Evolutionary conservation across 2,329 filamentous ascomycete species (phyloP).

Genomic region (Paramyrothecium roridum): DNA sequence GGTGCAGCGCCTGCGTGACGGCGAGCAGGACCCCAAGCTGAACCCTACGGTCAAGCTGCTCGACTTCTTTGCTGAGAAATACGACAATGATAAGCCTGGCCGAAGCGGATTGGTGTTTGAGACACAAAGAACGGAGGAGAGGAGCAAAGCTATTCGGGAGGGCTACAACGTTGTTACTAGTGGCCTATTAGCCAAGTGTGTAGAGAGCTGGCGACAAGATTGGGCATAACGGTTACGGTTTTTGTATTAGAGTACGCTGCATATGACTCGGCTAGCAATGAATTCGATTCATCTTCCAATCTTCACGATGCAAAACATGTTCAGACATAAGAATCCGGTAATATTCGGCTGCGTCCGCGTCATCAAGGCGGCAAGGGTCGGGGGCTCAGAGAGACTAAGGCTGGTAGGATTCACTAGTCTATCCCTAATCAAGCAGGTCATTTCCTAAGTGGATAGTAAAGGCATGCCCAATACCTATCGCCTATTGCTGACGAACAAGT

Average conservation of each 20-base stretch:
- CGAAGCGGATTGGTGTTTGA: conserved; percentile 34
- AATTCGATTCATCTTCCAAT: too few relatives aligned
- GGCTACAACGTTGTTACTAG: conserved; percentile 33
- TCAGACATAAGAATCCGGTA: too few relatives aligned
- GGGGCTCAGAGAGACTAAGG: too few relatives aligned
- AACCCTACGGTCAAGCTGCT: conserved; percentile 51
- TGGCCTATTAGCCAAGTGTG: conserved; percentile 29
- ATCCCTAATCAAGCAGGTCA: too few relatives aligned
- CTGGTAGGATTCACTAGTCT: too few relatives aligned
- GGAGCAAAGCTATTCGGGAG: conserved; percentile 25
- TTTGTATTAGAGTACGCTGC: neutral
- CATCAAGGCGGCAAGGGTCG: too few relatives aligned
- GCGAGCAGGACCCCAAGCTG: conserved; percentile 41
- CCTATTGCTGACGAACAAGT: too few relatives aligned
- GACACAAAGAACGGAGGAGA: conserved; percentile 27
- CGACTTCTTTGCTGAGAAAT: conserved; percentile 49
- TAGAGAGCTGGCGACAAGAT: conserved; percentile 7
- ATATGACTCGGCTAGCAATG: too few relatives aligned
- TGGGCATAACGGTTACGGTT: neutral
- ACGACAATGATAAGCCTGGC: conserved; percentile 38
- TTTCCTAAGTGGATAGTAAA: too few relatives aligned
- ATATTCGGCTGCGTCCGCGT: too few relatives aligned
- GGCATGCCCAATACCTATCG: too few relatives aligned
- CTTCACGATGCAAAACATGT: too few relatives aligned
- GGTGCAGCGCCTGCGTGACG: conserved; percentile 38